These are phyloP conservation scores for Arthroderma uncinatum DNA, from an alignment of 2,329 filamentous ascomycete species.

Conservation along the genomic window DNA sequence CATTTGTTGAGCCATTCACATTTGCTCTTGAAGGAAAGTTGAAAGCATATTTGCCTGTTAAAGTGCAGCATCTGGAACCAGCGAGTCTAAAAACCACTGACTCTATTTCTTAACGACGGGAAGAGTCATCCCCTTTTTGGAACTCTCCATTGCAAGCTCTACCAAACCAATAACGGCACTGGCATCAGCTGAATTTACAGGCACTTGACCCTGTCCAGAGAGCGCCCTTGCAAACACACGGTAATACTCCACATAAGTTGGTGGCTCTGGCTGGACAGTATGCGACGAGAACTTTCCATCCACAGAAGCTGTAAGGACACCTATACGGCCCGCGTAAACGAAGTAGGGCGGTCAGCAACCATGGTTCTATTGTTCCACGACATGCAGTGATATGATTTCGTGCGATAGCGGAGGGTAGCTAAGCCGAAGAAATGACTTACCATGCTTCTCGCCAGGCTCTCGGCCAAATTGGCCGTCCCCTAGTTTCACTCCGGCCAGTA, in stretches of 20 bases:
- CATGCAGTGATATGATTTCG: neutral
- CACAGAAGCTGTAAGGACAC: slow-evolving; percentile 39
- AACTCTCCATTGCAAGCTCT: slow-evolving; percentile 46
- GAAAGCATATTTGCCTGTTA: no score
- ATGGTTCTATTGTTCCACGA: neutral
- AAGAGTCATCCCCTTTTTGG: slow-evolving; percentile 40
- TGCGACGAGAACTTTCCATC: slow-evolving; percentile 43
- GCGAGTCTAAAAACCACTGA: no score
- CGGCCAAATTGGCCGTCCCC: slow-evolving; percentile 53
- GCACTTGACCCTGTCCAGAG: slow-evolving; percentile 42
- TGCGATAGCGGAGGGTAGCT: neutral
- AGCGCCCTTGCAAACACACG: slow-evolving; percentile 42
- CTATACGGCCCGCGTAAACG: no score
- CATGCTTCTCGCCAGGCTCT: slow-evolving; percentile 49
- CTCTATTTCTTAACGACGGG: slow-evolving; percentile 19
- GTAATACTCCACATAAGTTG: slow-evolving; percentile 56
- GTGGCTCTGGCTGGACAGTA: slow-evolving; percentile 39
- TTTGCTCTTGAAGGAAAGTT: no score
- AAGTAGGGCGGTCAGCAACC: neutral
- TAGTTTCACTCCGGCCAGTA: slow-evolving; percentile 52
- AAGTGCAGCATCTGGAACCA: no score
- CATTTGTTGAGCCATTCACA: no score
- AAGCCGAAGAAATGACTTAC: slow-evolving; percentile 25
- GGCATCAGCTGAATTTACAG: slow-evolving; percentile 44
- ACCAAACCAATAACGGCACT: slow-evolving; percentile 46